Percentiles rank a stretch among this genome's conserved stretches.
Evolutionary conservation across 495 filamentous ascomycete genomes (phyloP).

Genomic region (Talaromyces liani): DNA sequence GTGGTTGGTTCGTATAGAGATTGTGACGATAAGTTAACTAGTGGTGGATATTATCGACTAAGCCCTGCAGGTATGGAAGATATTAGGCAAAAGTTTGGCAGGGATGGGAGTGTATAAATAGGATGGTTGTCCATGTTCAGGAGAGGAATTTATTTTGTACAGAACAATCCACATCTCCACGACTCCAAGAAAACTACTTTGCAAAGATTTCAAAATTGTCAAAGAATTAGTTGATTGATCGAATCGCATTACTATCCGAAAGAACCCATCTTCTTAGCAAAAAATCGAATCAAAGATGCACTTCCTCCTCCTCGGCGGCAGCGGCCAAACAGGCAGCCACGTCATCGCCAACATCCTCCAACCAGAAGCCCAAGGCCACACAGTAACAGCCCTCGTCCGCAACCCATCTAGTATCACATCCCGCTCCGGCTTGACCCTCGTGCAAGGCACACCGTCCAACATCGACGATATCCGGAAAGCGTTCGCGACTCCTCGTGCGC

Average conservation of each 20-base stretch:
- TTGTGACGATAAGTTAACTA: no score
- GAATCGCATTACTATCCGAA: background rate
- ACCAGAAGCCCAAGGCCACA: slow-evolving; percentile 22
- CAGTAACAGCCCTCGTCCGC: slow-evolving; percentile 34
- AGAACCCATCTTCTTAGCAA: background rate
- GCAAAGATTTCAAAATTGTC: no score
- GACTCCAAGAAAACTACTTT: background rate
- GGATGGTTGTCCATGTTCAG: background rate
- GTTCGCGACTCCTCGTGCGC: slow-evolving; percentile 22
- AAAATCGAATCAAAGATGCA: slow-evolving; percentile 22
- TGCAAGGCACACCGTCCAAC: slow-evolving; percentile 31
- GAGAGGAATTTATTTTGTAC: background rate
- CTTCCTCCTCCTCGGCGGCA: slow-evolving; percentile 36
- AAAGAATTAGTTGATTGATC: background rate
- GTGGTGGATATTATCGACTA: no score
- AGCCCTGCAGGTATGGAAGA: no score
- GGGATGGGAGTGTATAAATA: background rate
- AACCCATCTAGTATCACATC: slow-evolving; percentile 20
- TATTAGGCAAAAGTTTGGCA: no score
- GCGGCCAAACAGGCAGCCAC: slow-evolving; percentile 33
- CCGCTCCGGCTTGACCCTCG: slow-evolving; percentile 21
- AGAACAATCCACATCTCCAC: background rate
- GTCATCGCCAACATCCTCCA: slow-evolving; percentile 23
- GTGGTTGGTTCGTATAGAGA: no score
- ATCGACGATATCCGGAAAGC: slow-evolving; percentile 21